Conservation (phyloP, 352 stramenopile genomes). For the Phytophthora sojae region DNA sequence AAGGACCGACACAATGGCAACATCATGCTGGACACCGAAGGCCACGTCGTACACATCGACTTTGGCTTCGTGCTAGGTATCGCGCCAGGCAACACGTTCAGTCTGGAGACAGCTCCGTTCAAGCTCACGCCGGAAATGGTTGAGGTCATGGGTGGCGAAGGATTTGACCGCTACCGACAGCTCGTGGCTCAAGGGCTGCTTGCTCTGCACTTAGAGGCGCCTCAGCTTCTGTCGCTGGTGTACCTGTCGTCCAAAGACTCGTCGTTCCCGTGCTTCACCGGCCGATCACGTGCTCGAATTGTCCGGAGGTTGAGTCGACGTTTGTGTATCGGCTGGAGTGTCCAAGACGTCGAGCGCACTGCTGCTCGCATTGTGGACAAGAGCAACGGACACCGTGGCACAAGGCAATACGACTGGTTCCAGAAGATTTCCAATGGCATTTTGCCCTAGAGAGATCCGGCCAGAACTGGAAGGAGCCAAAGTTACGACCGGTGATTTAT, state of each 20-base stretch:
- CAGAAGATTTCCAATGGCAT: constrained; percentile 90
- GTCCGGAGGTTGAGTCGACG: constrained; percentile 61
- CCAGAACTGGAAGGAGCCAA: neutral
- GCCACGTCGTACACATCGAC: constrained; percentile 98
- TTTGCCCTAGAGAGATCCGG: constrained; percentile 34
- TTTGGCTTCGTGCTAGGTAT: constrained; percentile 99
- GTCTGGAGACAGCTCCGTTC: constrained; percentile 97
- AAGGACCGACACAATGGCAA: constrained; percentile 99
- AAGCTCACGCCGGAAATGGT: constrained; percentile 99
- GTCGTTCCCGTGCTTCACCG: constrained; percentile 94
- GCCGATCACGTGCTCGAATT: constrained; percentile 49
- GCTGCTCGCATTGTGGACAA: constrained; percentile 73
- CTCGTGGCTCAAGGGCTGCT: constrained; percentile 94
- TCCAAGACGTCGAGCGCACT: constrained; percentile 61
- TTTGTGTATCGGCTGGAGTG: constrained; percentile 62
- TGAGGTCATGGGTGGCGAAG: constrained; percentile 89
- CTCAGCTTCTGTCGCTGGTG: constrained; percentile 93
- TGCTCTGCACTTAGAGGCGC: constrained; percentile 91
- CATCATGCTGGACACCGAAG: constrained; percentile 96
- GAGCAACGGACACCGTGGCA: constrained; percentile 79
- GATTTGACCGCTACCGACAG: constrained; percentile 93
- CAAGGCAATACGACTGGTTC: constrained; percentile 90
- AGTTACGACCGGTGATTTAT: neutral
- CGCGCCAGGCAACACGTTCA: constrained; percentile 97
- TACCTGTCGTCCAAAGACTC: constrained; percentile 93